These are phyloP conservation scores for Aschersonia sp. DNA, from an alignment of 2,329 filamentous ascomycete species.

Conservation along the genomic window DNA sequence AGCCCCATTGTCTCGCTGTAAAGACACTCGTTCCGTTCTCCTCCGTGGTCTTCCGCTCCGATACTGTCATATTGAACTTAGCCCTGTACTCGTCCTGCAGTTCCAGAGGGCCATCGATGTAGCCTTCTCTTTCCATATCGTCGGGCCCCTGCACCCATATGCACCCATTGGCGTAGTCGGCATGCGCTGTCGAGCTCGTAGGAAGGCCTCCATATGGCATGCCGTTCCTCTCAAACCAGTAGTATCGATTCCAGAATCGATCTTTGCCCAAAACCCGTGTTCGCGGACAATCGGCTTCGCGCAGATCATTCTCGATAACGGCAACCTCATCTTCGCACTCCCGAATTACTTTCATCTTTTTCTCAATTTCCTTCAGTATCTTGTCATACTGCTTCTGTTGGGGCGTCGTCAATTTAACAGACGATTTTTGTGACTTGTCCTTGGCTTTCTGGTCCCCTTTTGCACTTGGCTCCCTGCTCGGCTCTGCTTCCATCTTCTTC, in stretches of 20 bases:
- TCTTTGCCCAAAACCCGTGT: slow-evolving; percentile 86
- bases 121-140: slow-evolving; percentile 71
- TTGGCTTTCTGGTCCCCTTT: slow-evolving; percentile 22
- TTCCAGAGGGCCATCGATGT: slow-evolving; percentile 63
- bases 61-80: slow-evolving; percentile 68
- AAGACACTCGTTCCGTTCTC: slow-evolving; percentile 71
- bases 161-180: slow-evolving; percentile 84
- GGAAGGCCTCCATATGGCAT: slow-evolving; percentile 91
- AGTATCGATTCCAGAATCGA: slow-evolving; percentile 96
- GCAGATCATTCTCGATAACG: slow-evolving; percentile 77
- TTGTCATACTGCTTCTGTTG: slow-evolving; percentile 84
- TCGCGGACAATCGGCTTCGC: slow-evolving; percentile 85
- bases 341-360: slow-evolving; percentile 67
- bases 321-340: slow-evolving; percentile 77
- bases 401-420: slow-evolving; percentile 48
- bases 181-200: slow-evolving; percentile 71
- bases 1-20: slow-evolving; percentile 77
- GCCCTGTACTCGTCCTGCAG: slow-evolving; percentile 62
- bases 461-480: slow-evolving; percentile 47
- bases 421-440: slow-evolving; percentile 50
- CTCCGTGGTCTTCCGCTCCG: slow-evolving; percentile 72
- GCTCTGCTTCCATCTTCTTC: slow-evolving; percentile 36
- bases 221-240: slow-evolving; percentile 97
- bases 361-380: slow-evolving; percentile 76
- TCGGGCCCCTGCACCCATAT: slow-evolving; percentile 96